A percentile compares a stretch with the other conserved stretches of the same genome.
These are phyloP conservation scores for Dryadomyces quercivorus DNA, from an alignment of 2,329 filamentous ascomycete genomes.

Conservation along the genomic window DNA sequence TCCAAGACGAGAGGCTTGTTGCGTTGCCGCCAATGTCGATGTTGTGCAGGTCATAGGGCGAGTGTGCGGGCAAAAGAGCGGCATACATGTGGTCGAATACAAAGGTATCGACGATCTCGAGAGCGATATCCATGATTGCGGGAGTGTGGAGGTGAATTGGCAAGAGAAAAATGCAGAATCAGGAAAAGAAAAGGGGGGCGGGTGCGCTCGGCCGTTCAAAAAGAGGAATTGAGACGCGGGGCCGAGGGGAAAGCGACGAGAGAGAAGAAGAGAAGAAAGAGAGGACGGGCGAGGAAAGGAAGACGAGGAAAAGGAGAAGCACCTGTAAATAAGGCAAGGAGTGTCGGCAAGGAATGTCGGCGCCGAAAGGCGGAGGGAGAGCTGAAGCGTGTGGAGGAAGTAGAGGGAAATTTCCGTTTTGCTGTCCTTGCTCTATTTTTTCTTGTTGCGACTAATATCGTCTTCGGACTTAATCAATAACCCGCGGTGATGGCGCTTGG, in stretches of 20 bases:
- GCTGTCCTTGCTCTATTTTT: background rate
- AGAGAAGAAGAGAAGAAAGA: background rate
- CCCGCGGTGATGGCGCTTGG: background rate
- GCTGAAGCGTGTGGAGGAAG: background rate
- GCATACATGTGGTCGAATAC: conserved; percentile 73
- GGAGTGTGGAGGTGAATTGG: background rate
- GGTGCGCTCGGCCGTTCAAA: background rate
- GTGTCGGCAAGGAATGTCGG: background rate
- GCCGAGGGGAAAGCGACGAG: background rate
- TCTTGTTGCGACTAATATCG: background rate
- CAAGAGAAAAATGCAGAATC: too few relatives aligned
- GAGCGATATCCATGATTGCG: conserved; percentile 70
- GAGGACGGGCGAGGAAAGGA: background rate
- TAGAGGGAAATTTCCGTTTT: background rate
- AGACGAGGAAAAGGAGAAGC: background rate
- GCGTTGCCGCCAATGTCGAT: conserved; percentile 37
- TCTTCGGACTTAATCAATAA: background rate
- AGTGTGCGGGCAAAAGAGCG: conserved; percentile 46
- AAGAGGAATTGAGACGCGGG: background rate
- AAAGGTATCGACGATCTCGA: conserved; percentile 75
- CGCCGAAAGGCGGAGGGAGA: background rate
- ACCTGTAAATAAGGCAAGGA: background rate
- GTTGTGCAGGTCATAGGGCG: conserved; percentile 21
- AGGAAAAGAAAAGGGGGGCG: background rate
- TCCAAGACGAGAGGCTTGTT: conserved; percentile 50